Percentiles rank a stretch among this genome's conserved stretches.
phyloP scores from a whole-genome alignment of 345 rosid species.

The Ceriops zippeliana region DNA sequence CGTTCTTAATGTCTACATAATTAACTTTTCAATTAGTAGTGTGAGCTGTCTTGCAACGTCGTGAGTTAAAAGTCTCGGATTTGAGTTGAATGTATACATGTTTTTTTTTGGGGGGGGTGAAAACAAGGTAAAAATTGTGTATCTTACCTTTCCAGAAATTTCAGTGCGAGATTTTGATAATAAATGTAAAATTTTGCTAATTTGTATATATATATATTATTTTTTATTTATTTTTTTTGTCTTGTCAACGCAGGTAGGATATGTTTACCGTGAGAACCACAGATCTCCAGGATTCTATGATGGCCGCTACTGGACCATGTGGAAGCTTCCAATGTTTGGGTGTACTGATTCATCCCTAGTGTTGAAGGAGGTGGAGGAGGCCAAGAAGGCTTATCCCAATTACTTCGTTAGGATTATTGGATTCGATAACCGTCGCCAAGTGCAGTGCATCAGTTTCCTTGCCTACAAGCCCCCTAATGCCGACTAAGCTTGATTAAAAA shows the following conservation, averaged over 20 bases:
- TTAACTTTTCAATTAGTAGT: too few species aligned
- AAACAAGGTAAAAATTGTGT: too few species aligned
- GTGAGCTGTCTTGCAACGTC: too few species aligned
- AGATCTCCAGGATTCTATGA: slow-evolving; percentile 43
- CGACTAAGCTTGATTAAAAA: not conserved
- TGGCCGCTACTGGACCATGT: slow-evolving; percentile 54
- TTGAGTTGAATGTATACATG: too few species aligned
- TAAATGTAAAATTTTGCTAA: not conserved
- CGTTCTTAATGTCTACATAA: too few species aligned
- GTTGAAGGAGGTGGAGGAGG: slow-evolving; percentile 39
- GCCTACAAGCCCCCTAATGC: slow-evolving; percentile 16
- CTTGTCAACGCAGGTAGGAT: slow-evolving; percentile 25
- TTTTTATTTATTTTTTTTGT: not conserved
- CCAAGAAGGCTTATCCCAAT: slow-evolving; percentile 29
- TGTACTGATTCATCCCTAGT: slow-evolving; percentile 42
- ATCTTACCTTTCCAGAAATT: too few species aligned
- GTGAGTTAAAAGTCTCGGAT: too few species aligned
- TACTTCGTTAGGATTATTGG: slow-evolving; percentile 35
- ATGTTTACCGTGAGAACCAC: slow-evolving; percentile 37
- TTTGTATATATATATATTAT: too few species aligned
- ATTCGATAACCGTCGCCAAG: slow-evolving; percentile 49
- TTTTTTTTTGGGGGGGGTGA: too few species aligned
- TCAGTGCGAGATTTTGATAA: too few species aligned
- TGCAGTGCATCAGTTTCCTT: slow-evolving; percentile 51
- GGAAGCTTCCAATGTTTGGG: slow-evolving; percentile 56